Evolutionary conservation across 2,329 filamentous ascomycete species (phyloP), one percentile per base, ranked within the genome.

Genomic region (Cladobotryum mycophilum): DNA sequence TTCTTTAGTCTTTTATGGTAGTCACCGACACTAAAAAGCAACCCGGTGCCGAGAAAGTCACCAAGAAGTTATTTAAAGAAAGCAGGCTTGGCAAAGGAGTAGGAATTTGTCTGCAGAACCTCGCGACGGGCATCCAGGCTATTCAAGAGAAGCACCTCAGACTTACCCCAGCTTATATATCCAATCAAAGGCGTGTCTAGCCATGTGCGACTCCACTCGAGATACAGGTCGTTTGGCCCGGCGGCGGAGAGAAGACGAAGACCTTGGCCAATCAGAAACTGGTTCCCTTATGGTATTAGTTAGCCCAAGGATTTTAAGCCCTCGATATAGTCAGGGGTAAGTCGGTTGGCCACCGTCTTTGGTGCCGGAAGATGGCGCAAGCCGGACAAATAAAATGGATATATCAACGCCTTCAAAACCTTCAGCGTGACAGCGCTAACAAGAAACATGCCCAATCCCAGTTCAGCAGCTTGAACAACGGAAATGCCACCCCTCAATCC

Each of bases 201-300:
- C 49, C 49, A 51, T 35, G 47, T 43, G 20, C 40, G 44, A 38
- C 43, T 30, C 49, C 49, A 51, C 11, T 51, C 49, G 20, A 51
- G 20, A 35, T 44, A 51, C 34, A 47, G 14, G 1, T 47, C 45
- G 13, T 51, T 51, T 8, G 49, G 49, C 11, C 49, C 45, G 25
- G 45, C 12, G 0, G 44, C 34, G 13, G 36, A 47, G 14, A 51
- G 44, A 13, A 45, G 40, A 41, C 34, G 49, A 11, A 51, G 41
- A 22, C 17, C 49, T 22, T 51, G 49, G 1, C 49, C 49, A 12
- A 51, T 38, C 22, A 51, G 49, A 38, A 51, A 51, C 8, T 51
- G 49, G 22, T 51, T 51, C 13, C 47, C 45, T 44, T 51, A 35
- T 14, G 5, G 38, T 11, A 12, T 22, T 12, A 8, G 7, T 35